Conservation (phyloP, 129 eudicot genomes). For the Flaveria trinervia region DNA sequence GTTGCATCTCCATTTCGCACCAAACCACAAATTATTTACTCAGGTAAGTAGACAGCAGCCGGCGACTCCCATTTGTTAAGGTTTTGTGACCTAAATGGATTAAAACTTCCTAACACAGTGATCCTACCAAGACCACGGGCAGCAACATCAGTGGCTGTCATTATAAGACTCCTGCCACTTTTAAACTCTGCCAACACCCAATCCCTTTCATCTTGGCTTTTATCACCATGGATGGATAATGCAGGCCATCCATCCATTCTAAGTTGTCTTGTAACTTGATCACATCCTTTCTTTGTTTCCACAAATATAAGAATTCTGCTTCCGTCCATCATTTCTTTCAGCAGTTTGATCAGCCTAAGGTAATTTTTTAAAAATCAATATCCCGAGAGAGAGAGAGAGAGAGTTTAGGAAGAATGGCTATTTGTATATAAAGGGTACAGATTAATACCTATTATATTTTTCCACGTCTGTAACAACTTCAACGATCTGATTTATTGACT, state of each 20-base stretch:
- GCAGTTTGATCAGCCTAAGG: constrained; percentile 72
- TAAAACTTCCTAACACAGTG: constrained; percentile 53
- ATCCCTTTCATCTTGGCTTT: constrained; percentile 96
- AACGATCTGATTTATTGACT: constrained; percentile 77
- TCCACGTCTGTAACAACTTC: constrained; percentile 84
- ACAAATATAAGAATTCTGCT: constrained; percentile 86
- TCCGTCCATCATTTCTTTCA: constrained; percentile 93
- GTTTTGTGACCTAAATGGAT: constrained; percentile 41
- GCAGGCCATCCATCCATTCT: constrained; percentile 99
- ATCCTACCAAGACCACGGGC: constrained; percentile 99
- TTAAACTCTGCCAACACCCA: constrained; percentile 97
- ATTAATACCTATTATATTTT: constrained; percentile 76
- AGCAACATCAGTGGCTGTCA: constrained; percentile 99
- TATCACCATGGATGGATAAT: constrained; percentile 96
- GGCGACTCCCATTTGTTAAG: constrained; percentile 60
- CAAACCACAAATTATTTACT: constrained; percentile 80
- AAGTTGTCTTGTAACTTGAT: constrained; percentile 89
- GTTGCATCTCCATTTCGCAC: constrained; percentile 49
- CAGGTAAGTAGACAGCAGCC: constrained; percentile 89
- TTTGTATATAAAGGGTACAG: not conserved
- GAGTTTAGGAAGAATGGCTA: not conserved
- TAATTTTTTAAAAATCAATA: not conserved
- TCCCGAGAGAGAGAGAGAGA: not conserved
- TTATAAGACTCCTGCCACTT: constrained; percentile 96
- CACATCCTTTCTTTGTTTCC: constrained; percentile 98